Evolutionary conservation across 805 yeast genomes (phyloP), one percentile per base, ranked within the genome.

Genomic region (Wickerhamomyces kurtzmanii): DNA sequence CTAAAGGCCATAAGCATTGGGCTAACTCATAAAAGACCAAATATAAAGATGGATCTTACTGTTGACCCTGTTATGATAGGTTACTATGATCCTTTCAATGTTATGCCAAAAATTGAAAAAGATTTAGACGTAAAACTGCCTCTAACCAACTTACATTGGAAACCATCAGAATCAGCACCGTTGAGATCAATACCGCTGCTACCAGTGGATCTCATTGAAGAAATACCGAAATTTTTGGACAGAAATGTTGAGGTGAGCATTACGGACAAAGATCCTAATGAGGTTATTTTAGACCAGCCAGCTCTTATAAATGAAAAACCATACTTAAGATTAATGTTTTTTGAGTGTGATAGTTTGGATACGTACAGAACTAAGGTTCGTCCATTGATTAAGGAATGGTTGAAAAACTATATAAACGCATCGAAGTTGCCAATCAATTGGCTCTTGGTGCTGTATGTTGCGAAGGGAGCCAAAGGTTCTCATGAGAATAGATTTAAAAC

Each of bases 341-440:
- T 89, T 6, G 67, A 67, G 31, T 70, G 78, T 34, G 74, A 71
- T 5, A 71, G 69, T 24, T 49, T 79, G 12, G 97, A 89, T 11
- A 71, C 71, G 1, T 89, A 89, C 50, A 62, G 93, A 34, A 51
- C 79, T 0, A 82, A 78, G 42, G 85, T 81, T 1, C 67, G 98
- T 22, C 94, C 94, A 2, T 57, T 85, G 38, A 71, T 87, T 14
- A 67, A 65, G 26, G 91, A 80, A 39, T 91, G 98, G 97, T 57
- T 82, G 15, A 59, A 65, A 24, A 43, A 59, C 22, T 38, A 53
- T 22, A 43, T 62, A 30, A 40, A 61, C 24, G 40, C 59, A 37
- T 40, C 57, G 33, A 31, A 55, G 45, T 28, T 68, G 31, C 64
- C 69, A 3, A 68, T 77, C 8, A 76, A 74, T 27, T 74, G 86